Evolutionary conservation across 257 asterid species (phyloP).

Genomic region (Leptodermis oblonga): DNA sequence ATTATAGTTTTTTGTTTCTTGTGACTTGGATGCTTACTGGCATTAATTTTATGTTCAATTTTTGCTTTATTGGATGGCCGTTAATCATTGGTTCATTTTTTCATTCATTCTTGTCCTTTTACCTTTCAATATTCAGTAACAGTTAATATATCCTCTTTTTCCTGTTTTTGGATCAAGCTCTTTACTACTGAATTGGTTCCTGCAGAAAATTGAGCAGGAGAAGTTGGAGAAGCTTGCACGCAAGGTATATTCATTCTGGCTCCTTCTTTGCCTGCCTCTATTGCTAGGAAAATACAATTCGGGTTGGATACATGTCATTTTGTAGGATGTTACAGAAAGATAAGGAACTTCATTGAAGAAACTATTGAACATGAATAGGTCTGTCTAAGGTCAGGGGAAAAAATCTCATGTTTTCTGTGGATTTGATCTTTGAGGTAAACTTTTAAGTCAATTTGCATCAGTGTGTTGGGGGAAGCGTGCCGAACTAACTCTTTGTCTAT

Average conservation of each 20-base stretch:
- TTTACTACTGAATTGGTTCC: slow-evolving; percentile 17
- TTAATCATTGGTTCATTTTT: not conserved
- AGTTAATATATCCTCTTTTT: not conserved
- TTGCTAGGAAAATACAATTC: not conserved
- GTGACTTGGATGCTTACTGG: not conserved
- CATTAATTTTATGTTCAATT: not conserved
- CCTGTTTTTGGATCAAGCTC: not conserved
- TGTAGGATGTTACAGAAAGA: not conserved
- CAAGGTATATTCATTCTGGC: slow-evolving; percentile 40
- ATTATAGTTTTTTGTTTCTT: not conserved
- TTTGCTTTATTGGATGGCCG: not conserved
- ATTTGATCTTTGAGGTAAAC: not conserved
- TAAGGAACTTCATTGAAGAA: not conserved
- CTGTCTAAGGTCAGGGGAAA: not conserved
- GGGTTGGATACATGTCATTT: not conserved
- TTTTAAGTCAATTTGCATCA: not conserved
- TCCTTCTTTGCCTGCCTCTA: not conserved
- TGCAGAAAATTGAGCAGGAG: slow-evolving; percentile 84
- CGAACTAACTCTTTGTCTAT: not conserved
- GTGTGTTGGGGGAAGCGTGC: not conserved
- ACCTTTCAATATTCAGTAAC: not conserved
- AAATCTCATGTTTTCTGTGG: not conserved
- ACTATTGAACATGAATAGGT: not conserved
- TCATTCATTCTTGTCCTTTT: too few species aligned
- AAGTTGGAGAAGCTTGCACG: slow-evolving; percentile 88